phyloP scores from a whole-genome alignment of 2,329 filamentous ascomycete species.

The Rhinocladiella similis region DNA sequence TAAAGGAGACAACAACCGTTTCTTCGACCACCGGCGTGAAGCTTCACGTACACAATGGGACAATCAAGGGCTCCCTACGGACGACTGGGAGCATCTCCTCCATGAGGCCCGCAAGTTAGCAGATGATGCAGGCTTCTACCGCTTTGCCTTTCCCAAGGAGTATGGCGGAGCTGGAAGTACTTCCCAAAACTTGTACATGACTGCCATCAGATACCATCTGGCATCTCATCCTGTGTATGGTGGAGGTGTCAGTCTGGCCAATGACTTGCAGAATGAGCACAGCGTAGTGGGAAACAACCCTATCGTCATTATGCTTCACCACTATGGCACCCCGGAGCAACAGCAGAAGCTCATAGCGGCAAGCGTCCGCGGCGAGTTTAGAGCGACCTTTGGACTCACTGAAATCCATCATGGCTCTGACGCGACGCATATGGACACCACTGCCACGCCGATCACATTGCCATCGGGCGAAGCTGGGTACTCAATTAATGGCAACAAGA shows the following conservation, averaged over 20 bases:
- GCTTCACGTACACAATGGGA: slow-evolving; percentile 63
- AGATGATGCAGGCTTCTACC: slow-evolving; percentile 62
- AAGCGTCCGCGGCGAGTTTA: slow-evolving; percentile 54
- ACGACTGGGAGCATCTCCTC: slow-evolving; percentile 61
- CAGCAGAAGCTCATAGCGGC: slow-evolving; percentile 55
- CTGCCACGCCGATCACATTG: slow-evolving; percentile 45
- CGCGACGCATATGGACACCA: slow-evolving; percentile 63
- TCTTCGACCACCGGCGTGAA: slow-evolving; percentile 66
- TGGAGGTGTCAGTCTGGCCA: slow-evolving; percentile 59
- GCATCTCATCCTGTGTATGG: slow-evolving; percentile 50
- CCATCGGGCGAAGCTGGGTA: slow-evolving; percentile 47
- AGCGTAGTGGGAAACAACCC: slow-evolving; percentile 64
- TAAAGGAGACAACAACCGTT: slow-evolving; percentile 59
- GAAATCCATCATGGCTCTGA: slow-evolving; percentile 64
- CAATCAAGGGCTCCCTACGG: slow-evolving; percentile 54
- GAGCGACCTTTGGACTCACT: slow-evolving; percentile 62
- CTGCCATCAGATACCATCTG: slow-evolving; percentile 61
- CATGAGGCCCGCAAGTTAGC: slow-evolving; percentile 51
- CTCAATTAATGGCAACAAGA: slow-evolving; percentile 60
- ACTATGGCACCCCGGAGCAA: slow-evolving; percentile 59
- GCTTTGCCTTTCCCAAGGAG: slow-evolving; percentile 57
- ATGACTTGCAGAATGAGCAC: slow-evolving; percentile 66
- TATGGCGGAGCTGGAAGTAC: slow-evolving; percentile 55
- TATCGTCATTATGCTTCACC: slow-evolving; percentile 61
- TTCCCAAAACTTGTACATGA: slow-evolving; percentile 63